phyloP scores from a whole-genome alignment of 805 yeast species.

The Ogataea degrootiae region DNA sequence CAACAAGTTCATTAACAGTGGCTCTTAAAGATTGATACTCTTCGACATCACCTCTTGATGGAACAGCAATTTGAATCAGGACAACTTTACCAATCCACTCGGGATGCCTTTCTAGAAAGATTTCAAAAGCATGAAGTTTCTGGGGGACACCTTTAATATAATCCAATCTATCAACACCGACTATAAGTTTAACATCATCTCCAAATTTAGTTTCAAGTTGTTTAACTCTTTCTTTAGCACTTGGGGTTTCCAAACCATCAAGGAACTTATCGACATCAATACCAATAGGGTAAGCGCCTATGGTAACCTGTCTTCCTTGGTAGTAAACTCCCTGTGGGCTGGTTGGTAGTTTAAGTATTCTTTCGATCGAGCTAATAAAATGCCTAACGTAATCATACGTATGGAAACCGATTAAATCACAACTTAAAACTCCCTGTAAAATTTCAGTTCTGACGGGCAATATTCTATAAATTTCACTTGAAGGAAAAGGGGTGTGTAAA shows the following conservation, averaged over 20 bases:
- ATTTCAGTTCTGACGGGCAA: slow-evolving; percentile 94
- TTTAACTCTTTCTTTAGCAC: slow-evolving; percentile 61
- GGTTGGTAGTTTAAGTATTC: slow-evolving; percentile 77
- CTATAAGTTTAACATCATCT: slow-evolving; percentile 75
- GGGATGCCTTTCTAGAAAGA: slow-evolving; percentile 86
- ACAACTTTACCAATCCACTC: slow-evolving; percentile 98
- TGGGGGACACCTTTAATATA: slow-evolving; percentile 98
- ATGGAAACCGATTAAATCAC: slow-evolving; percentile 95
- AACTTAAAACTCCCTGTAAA: slow-evolving; percentile 83
- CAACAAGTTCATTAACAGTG: slow-evolving; percentile 92
- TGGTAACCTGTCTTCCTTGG: slow-evolving; percentile 68
- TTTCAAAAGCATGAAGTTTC: slow-evolving; percentile 92
- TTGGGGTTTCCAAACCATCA: slow-evolving; percentile 62
- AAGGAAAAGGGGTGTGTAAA: slow-evolving; percentile 96
- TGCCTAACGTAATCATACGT: slow-evolving; percentile 99
- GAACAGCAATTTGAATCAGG: slow-evolving; percentile 94
- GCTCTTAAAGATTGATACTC: slow-evolving; percentile 93
- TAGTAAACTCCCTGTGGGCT: slow-evolving; percentile 87
- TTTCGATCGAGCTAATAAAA: slow-evolving; percentile 82
- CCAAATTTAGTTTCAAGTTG: slow-evolving; percentile 60
- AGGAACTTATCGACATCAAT: slow-evolving; percentile 91
- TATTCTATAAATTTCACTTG: slow-evolving; percentile 92
- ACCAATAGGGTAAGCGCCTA: slow-evolving; percentile 99
- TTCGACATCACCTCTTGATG: slow-evolving; percentile 96
- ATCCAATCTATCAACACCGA: slow-evolving; percentile 95